These are phyloP conservation scores for Acmispon strigosus DNA, from an alignment of 306 rosid genomes.

Conservation along the genomic window DNA sequence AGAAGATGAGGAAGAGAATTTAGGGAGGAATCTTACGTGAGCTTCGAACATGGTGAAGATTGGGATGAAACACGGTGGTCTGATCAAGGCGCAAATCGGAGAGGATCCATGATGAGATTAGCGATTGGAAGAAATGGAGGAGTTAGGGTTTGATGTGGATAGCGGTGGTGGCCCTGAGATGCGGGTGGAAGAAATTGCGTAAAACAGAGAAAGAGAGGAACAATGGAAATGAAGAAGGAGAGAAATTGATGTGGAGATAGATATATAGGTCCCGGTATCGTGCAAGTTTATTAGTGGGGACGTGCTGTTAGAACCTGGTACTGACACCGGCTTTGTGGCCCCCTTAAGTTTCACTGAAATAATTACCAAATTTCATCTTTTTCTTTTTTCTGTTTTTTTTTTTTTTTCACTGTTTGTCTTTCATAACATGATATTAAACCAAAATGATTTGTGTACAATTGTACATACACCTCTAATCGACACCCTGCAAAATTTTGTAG, in stretches of 20 bases:
- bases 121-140: constrained; percentile 15
- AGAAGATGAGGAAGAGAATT: neutral
- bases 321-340: constrained; percentile 9
- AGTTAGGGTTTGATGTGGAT: constrained; percentile 38
- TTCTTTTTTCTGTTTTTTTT: neutral
- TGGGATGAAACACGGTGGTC: constrained; percentile 16
- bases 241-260: neutral
- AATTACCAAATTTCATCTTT: neutral
- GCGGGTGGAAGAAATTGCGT: neutral
- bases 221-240: neutral
- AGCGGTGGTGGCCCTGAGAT: neutral
- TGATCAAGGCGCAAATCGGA: constrained; percentile 19
- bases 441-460: too few species aligned
- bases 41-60: constrained; percentile 86
- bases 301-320: constrained; percentile 21
- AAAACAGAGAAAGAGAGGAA: neutral
- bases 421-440: too few species aligned
- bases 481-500: too few species aligned
- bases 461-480: too few species aligned
- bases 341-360: neutral
- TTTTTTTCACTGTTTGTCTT: too few species aligned
- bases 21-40: constrained; percentile 51
- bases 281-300: constrained; percentile 11
- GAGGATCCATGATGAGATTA: constrained; percentile 18
- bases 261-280: constrained; percentile 30